phyloP scores from a whole-genome alignment of 345 rosid species.

The Hibiscus syriacus region DNA sequence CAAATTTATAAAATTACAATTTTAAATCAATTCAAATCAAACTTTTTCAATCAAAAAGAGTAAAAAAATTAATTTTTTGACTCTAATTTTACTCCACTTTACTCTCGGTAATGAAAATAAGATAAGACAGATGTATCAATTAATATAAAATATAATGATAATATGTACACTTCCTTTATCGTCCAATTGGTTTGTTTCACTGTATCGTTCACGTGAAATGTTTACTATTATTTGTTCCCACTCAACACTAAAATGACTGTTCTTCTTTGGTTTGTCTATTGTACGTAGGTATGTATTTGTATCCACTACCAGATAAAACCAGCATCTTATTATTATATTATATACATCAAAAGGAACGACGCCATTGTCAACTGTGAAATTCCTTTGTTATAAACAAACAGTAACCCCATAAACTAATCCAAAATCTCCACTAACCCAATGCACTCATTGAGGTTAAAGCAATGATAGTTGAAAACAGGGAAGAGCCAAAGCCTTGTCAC shows the following conservation, averaged over 20 bases:
- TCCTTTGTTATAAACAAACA: not conserved
- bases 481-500: not conserved
- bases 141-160: too few species aligned
- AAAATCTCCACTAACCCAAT: not conserved
- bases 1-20: too few species aligned
- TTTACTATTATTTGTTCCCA: not conserved
- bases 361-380: not conserved
- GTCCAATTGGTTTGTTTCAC: too few species aligned
- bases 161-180: too few species aligned
- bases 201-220: too few species aligned
- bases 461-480: not conserved
- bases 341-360: not conserved
- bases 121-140: too few species aligned
- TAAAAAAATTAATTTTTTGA: too few species aligned
- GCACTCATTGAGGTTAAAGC: not conserved
- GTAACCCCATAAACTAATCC: not conserved
- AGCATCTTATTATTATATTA: not conserved
- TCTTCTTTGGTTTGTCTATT: not conserved
- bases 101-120: too few species aligned
- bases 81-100: too few species aligned
- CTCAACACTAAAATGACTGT: not conserved
- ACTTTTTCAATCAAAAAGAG: too few species aligned
- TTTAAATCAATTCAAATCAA: too few species aligned
- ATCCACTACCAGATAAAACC: not conserved
- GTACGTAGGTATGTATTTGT: not conserved